Evolutionary conservation across 352 stramenopile genomes (phyloP).

Genomic region (Pilasporangium apinafurcum): DNA sequence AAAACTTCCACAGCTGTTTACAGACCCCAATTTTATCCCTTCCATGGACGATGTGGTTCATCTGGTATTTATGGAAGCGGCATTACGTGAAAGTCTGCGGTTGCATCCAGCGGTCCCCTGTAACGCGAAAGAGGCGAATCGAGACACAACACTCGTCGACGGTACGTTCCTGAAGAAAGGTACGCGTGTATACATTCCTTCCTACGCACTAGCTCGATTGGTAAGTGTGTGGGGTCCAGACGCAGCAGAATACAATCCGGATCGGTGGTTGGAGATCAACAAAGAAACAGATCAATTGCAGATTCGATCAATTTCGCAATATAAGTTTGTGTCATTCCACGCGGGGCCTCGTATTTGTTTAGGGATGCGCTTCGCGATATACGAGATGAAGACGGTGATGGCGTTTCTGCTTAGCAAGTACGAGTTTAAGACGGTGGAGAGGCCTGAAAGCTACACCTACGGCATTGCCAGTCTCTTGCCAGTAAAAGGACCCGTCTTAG

Average conservation of each 20-base stretch:
- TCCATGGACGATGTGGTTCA: conserved; percentile 38
- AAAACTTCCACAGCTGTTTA: conserved; percentile 26
- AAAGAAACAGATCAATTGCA: conserved; percentile 9
- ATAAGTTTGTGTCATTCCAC: conserved; percentile 32
- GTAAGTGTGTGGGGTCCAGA: conserved; percentile 40
- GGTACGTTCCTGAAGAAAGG: conserved; percentile 48
- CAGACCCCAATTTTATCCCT: conserved; percentile 18
- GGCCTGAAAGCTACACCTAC: conserved; percentile 35
- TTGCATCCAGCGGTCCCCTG: conserved; percentile 59
- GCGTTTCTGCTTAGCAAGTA: conserved; percentile 29
- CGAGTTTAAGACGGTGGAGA: conserved; percentile 27
- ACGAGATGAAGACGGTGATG: conserved; percentile 37
- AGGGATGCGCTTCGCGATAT: conserved; percentile 35
- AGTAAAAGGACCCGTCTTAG: conserved; percentile 24
- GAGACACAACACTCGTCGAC: conserved; percentile 50
- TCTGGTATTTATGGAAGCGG: conserved; percentile 54
- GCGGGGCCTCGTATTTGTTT: conserved; percentile 38
- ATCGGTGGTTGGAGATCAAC: conserved; percentile 51
- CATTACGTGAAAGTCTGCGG: conserved; percentile 53
- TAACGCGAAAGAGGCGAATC: conserved; percentile 41
- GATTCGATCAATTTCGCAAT: conserved; percentile 1
- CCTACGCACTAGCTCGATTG: conserved; percentile 39
- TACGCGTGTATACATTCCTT: conserved; percentile 41
- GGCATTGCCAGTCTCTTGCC: conserved; percentile 18
- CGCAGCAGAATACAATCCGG: conserved; percentile 35